phyloP scores from a whole-genome alignment of 805 yeast genomes.

The Phaffomyces antillensis region DNA sequence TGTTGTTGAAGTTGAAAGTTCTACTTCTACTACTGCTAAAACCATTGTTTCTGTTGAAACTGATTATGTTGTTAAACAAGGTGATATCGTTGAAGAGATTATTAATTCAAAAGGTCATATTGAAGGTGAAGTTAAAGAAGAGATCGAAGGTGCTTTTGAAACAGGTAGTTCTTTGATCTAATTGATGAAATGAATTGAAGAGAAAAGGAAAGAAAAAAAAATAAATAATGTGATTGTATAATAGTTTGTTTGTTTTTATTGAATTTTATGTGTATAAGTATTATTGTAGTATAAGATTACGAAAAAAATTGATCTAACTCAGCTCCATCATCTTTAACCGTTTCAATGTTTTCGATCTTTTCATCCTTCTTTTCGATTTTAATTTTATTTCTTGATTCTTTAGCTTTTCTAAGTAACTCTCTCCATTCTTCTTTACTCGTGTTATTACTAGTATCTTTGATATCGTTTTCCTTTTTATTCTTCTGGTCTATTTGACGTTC shows the following conservation, averaged over 20 bases:
- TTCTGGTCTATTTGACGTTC: not conserved
- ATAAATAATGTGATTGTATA: too few species aligned
- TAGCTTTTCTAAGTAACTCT: conserved; percentile 14
- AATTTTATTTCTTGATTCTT: conserved; percentile 6
- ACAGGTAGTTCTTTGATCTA: not conserved
- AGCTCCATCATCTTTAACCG: not conserved
- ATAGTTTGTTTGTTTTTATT: too few species aligned
- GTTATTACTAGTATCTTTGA: conserved; percentile 4
- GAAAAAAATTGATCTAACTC: not conserved
- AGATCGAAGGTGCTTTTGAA: not conserved
- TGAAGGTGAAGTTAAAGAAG: not conserved
- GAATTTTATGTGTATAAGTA: too few species aligned
- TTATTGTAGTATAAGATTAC: not conserved
- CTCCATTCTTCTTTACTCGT: conserved; percentile 18
- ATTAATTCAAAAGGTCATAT: conserved; percentile 8
- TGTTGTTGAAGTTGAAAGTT: not conserved
- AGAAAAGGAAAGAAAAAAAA: not conserved
- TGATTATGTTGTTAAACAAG: conserved; percentile 12
- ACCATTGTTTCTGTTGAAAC: conserved; percentile 3
- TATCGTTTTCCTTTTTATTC: conserved; percentile 4
- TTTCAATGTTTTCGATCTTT: not conserved
- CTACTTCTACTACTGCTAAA: not conserved
- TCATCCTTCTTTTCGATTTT: not conserved
- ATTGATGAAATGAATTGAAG: not conserved
- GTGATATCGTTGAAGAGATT: conserved; percentile 16